A percentile compares a stretch with the other conserved stretches of the same genome.
These are phyloP conservation scores for Groenewaldozyma sp. DNA, from an alignment of 1,139 yeast species.

Conservation along the genomic window DNA sequence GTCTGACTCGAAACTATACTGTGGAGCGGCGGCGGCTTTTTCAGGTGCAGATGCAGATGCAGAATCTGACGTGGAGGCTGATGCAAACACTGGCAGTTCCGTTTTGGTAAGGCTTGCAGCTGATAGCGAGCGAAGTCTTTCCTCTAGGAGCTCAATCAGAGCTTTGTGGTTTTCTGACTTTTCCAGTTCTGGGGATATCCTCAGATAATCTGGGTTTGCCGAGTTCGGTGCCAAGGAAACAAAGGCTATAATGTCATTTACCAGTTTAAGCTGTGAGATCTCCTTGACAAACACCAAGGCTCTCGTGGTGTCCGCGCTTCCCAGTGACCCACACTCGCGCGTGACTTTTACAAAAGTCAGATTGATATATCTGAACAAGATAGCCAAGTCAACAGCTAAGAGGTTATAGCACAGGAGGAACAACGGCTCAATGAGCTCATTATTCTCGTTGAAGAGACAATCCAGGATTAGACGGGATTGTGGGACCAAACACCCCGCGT, in stretches of 20 bases:
- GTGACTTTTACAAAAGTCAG: conserved; percentile 17
- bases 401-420: conserved; percentile 17
- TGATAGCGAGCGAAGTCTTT: conserved; percentile 19
- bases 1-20: conserved; percentile 24
- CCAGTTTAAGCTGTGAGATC: conserved; percentile 20
- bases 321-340: conserved; percentile 19
- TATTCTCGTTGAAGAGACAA: conserved; percentile 17
- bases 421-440: conserved; percentile 15
- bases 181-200: conserved; percentile 16
- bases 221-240: conserved; percentile 15
- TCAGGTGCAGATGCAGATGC: too few species aligned
- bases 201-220: conserved; percentile 13
- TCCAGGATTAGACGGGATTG: conserved; percentile 20
- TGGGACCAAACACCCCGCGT: conserved; percentile 17
- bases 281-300: conserved; percentile 22
- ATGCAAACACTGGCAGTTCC: conserved; percentile 15
- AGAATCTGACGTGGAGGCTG: too few species aligned
- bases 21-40: too few species aligned
- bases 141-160: conserved; percentile 17
- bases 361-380: conserved; percentile 19
- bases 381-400: conserved; percentile 19
- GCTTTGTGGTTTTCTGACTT: conserved; percentile 18
- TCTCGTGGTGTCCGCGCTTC: conserved; percentile 20
- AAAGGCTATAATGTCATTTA: conserved; percentile 17
- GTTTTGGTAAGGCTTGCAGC: conserved; percentile 22